Conservation (phyloP, 2,329 filamentous ascomycete species). For the Xylaria sp. region DNA sequence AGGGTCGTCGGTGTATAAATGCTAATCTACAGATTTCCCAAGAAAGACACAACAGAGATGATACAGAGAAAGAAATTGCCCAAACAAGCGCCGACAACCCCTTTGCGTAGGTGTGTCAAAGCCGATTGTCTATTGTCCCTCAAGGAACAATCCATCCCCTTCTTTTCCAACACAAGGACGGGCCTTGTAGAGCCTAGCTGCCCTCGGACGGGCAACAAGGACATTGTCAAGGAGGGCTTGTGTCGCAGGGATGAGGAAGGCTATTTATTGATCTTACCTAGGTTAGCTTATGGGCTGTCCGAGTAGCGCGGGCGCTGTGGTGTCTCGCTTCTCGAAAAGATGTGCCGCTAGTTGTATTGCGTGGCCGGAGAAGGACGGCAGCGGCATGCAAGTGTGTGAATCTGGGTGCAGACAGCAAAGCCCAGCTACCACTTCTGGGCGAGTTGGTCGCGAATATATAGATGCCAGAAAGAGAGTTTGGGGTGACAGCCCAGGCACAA, state of each 20-base stretch:
- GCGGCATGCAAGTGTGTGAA: neutral
- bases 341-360: neutral
- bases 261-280: neutral
- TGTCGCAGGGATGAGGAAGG: neutral
- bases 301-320: neutral
- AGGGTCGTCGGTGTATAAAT: neutral
- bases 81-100: neutral
- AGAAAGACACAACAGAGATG: neutral
- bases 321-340: neutral
- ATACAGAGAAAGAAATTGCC: neutral
- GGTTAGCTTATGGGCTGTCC: neutral
- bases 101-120: neutral
- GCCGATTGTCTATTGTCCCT: conserved; percentile 5
- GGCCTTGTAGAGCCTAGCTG: neutral
- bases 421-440: neutral
- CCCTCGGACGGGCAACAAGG: neutral
- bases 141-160: neutral
- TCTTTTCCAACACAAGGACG: neutral
- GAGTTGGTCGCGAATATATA: too few relatives aligned
- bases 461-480: neutral
- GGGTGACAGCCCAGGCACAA: neutral
- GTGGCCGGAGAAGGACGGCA: neutral
- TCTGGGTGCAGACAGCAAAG: neutral
- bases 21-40: neutral
- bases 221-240: neutral